Evolutionary conservation across 805 yeast genomes (phyloP).

Genomic region (baker's yeast (Saccharomyces cerevisiae)): DNA sequence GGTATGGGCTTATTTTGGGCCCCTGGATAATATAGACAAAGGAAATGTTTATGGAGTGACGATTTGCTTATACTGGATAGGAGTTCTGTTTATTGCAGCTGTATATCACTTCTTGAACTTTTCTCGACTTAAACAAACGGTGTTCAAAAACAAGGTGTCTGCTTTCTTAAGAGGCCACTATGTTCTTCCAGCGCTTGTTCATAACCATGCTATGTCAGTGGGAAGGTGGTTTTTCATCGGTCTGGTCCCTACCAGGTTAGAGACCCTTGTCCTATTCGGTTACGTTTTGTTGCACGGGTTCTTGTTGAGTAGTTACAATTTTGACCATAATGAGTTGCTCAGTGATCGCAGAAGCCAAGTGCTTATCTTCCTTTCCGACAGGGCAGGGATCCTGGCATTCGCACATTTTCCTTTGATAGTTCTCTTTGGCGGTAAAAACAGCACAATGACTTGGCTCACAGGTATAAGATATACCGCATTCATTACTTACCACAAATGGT

Average conservation of each 20-base stretch:
- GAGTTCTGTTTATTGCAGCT: slow-evolving; percentile 4
- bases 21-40: slow-evolving; percentile 14
- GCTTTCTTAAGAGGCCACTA: slow-evolving; percentile 14
- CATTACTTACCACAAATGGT: slow-evolving; percentile 52
- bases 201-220: slow-evolving; percentile 15
- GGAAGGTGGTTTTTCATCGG: slow-evolving; percentile 8
- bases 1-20: slow-evolving; percentile 13
- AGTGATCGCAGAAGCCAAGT: not conserved
- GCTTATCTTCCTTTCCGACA: slow-evolving; percentile 32
- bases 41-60: slow-evolving; percentile 10
- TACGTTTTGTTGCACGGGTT: slow-evolving; percentile 13
- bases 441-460: slow-evolving; percentile 46
- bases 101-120: slow-evolving; percentile 7
- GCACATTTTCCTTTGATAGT: slow-evolving; percentile 42
- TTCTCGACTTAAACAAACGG: slow-evolving; percentile 5
- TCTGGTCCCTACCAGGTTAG: slow-evolving; percentile 19
- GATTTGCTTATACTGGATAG: slow-evolving; percentile 12
- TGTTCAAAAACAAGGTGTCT: slow-evolving; percentile 7
- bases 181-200: slow-evolving; percentile 13
- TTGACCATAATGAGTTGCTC: not conserved
- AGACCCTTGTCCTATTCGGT: slow-evolving; percentile 10
- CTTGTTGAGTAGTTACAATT: slow-evolving; percentile 3
- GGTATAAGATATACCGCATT: slow-evolving; percentile 56
- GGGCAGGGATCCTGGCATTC: slow-evolving; percentile 36
- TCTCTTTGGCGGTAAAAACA: slow-evolving; percentile 63